Evolutionary conservation across 1,139 yeast species (phyloP).

Genomic region (Suhomyces kunorum): DNA sequence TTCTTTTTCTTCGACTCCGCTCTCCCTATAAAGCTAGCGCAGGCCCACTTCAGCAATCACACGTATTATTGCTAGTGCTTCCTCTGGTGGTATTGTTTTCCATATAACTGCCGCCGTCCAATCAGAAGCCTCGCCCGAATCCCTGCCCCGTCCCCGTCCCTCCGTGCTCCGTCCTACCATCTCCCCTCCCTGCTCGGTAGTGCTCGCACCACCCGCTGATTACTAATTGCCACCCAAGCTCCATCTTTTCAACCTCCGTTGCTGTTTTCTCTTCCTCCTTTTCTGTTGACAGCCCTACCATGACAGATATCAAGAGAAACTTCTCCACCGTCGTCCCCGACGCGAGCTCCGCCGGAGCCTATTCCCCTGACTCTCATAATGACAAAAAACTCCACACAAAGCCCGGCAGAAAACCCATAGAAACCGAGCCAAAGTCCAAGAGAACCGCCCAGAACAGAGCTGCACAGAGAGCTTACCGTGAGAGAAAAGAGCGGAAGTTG

Average conservation of each 20-base stretch:
- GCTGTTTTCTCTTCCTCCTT: background rate
- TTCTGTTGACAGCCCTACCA: conserved; percentile 9
- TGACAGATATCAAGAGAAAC: conserved; percentile 42
- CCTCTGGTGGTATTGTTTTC: background rate
- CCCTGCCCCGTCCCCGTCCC: background rate
- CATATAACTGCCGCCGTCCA: background rate
- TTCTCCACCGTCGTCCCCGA: conserved; percentile 28
- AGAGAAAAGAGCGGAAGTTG: conserved; percentile 86
- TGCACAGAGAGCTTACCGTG: conserved; percentile 95
- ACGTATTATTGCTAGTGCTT: background rate
- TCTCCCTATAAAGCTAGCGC: conserved; percentile 5
- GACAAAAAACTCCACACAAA: conserved; percentile 43
- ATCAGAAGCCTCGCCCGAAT: background rate
- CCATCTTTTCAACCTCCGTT: background rate
- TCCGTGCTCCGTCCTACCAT: background rate
- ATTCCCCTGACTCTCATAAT: conserved; percentile 29
- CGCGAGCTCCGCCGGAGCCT: conserved; percentile 14
- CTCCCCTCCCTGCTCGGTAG: conserved; percentile 3
- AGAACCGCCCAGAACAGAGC: conserved; percentile 97
- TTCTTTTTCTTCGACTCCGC: conserved; percentile 1
- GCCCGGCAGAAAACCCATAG: conserved; percentile 69
- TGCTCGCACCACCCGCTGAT: conserved; percentile 7
- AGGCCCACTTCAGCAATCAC: conserved; percentile 1
- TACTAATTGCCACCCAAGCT: conserved; percentile 7
- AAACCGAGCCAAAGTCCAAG: conserved; percentile 78